Base-by-base conservation (phyloP, 1,284 basidiomycete genomes). In the Ganoderma sinense region DNA sequence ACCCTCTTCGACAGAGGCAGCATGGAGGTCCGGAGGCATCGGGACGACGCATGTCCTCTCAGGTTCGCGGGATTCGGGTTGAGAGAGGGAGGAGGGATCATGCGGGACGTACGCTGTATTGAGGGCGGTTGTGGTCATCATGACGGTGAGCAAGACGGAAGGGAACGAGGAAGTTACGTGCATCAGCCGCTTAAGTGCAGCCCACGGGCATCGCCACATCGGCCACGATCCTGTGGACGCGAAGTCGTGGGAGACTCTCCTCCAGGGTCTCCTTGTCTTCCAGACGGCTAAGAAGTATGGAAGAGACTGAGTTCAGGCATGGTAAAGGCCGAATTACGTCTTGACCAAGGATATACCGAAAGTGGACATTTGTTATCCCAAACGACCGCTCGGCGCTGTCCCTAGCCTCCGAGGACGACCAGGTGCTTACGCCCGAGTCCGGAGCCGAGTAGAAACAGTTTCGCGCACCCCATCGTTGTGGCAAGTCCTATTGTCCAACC, bases 1-100 rank as follows among this genome's bases (percentile, higher is more conserved):
- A 16, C 53, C 39, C 63, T 68, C 56, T 31, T 41, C 67, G n/a
- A 41, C 40, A 4, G 62, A 61, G 16, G 39, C 23, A 13, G 41
- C 8, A 29, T 45, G 53, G 33, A 36, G 5, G 29, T 18, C 23
- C 45, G 51, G 26, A 29, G 59, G 48, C 39, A 36, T 31, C 18
- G 20, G n/a, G 20, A 23, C 5, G n/a, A n/a, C n/a, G 56, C 6
- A 4, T n/a, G 56, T 23, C 3, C 39, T 59, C 20, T 59, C 33
- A 10, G 14, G 56, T 20, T 33, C 18, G 33, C 23, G 8, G 23
- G 33, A 18, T 36, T n/a, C 31, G 33, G 33, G 33, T 3, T 23
- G 16, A 10, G 33, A 14, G 53, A 31, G 18, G n/a, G 31, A n/a
- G 33, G 20, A 39, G 8, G 20, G 1, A 20, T 39, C 20, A 20